Evolutionary conservation across 2,329 filamentous ascomycete species (phyloP).

Genomic region (Claviceps sp.): DNA sequence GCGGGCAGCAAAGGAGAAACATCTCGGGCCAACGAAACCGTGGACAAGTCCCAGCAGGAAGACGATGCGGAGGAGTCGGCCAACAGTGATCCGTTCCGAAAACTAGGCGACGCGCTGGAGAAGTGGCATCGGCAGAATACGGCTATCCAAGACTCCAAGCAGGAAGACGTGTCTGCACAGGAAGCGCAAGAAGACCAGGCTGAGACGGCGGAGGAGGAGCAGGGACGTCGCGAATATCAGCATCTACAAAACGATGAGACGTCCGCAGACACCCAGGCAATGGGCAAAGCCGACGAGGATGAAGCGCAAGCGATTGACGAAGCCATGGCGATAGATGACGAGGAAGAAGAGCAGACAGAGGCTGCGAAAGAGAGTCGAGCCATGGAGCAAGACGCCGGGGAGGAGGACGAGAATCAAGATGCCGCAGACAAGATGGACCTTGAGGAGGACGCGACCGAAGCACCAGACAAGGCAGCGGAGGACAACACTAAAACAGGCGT

Average conservation of each 20-base stretch:
- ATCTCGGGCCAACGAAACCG: slow-evolving; percentile 33
- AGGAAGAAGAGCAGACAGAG: slow-evolving; percentile 56
- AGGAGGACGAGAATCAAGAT: slow-evolving; percentile 32
- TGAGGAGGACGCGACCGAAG: slow-evolving; percentile 19
- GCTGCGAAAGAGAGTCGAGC: slow-evolving; percentile 29
- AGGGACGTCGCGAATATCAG: slow-evolving; percentile 76
- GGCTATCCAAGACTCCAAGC: slow-evolving; percentile 53
- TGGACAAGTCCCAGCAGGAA: slow-evolving; percentile 31
- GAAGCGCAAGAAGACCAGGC: slow-evolving; percentile 26
- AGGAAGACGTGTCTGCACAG: slow-evolving; percentile 16
- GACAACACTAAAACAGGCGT: slow-evolving; percentile 48
- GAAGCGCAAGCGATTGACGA: slow-evolving; percentile 78
- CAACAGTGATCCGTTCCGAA: slow-evolving; percentile 68
- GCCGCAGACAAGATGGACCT: slow-evolving; percentile 31
- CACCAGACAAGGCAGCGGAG: slow-evolving; percentile 19
- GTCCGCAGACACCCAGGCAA: slow-evolving; percentile 74
- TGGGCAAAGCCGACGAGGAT: slow-evolving; percentile 79
- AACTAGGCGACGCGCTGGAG: slow-evolving; percentile 84
- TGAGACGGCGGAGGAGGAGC: slow-evolving; percentile 47
- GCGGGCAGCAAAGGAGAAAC: slow-evolving; percentile 49
- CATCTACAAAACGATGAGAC: slow-evolving; percentile 77
- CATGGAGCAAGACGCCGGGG: slow-evolving; percentile 41
- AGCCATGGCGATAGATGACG: slow-evolving; percentile 72
- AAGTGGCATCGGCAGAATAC: slow-evolving; percentile 82
- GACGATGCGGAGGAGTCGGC: slow-evolving; percentile 32